Evolutionary conservation across 176 grass and related monocot species (phyloP).

Genomic region (Otatea glauca): DNA sequence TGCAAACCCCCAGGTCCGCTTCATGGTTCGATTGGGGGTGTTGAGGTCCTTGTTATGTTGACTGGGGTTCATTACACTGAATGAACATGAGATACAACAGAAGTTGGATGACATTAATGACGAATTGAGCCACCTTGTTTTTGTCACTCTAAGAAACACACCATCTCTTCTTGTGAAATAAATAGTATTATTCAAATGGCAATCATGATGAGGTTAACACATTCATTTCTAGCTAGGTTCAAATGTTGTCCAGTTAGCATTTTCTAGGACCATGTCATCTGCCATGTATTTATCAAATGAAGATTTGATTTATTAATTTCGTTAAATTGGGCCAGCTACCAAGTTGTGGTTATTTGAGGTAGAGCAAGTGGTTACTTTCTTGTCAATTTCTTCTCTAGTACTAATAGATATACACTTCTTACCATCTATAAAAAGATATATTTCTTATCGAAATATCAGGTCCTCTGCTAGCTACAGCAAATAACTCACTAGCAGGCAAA

Average conservation of each 20-base stretch:
- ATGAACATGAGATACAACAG: background rate
- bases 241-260: background rate
- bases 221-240: background rate
- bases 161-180: background rate
- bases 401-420: background rate
- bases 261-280: too few species aligned
- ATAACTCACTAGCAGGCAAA: background rate
- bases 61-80: too few species aligned
- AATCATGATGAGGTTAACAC: background rate
- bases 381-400: background rate
- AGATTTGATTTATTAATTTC: too few species aligned
- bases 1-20: too few species aligned
- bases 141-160: background rate
- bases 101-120: background rate
- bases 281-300: too few species aligned
- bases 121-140: background rate
- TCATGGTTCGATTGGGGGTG: too few species aligned
- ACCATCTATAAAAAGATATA: background rate
- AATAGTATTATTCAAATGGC: too few species aligned
- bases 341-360: too few species aligned
- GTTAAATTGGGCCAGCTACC: too few species aligned
- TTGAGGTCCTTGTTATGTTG: background rate
- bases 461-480: background rate
- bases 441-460: background rate
- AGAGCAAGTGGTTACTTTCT: background rate